Percentiles rank a stretch among this genome's conserved stretches.
These are phyloP conservation scores for Copromyces sp. DNA, from an alignment of 495 filamentous ascomycete genomes.

Conservation along the genomic window DNA sequence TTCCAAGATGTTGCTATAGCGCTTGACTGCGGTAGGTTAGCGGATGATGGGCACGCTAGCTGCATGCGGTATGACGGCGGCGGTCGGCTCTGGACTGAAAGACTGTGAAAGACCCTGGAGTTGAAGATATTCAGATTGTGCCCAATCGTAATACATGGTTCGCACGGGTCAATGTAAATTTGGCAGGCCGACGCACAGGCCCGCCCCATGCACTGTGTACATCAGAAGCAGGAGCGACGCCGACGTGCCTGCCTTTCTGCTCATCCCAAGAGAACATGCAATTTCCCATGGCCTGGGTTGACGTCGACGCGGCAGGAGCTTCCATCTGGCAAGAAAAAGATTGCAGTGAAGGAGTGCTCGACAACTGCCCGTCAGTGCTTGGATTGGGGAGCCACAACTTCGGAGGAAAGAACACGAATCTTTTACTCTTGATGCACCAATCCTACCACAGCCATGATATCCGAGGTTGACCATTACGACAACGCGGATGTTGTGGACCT, in stretches of 20 bases:
- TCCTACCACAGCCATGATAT: not conserved
- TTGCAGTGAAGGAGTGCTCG: not conserved
- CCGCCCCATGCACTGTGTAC: not conserved
- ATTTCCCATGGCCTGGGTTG: not conserved
- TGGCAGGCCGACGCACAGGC: not conserved
- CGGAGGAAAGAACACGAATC: not conserved
- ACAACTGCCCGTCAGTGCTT: not conserved
- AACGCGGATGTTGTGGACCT: too few species aligned
- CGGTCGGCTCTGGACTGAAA: not conserved
- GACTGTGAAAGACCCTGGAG: too few species aligned
- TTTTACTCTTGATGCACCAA: not conserved
- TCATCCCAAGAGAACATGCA: not conserved
- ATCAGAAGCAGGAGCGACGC: not conserved
- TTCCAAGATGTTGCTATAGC: not conserved
- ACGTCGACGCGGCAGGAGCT: not conserved
- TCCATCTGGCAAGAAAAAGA: not conserved
- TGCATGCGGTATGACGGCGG: not conserved
- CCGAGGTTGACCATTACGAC: too few species aligned
- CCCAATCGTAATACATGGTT: not conserved
- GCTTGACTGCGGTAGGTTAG: not conserved
- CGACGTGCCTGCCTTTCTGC: not conserved
- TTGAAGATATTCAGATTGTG: not conserved
- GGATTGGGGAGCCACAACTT: not conserved
- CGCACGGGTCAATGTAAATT: not conserved
- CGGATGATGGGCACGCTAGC: not conserved